A percentile compares a stretch with the other conserved stretches of the same genome.
Conservation (phyloP, 2,329 filamentous ascomycete species). For the Phyllosticta citribraziliensis region DNA sequence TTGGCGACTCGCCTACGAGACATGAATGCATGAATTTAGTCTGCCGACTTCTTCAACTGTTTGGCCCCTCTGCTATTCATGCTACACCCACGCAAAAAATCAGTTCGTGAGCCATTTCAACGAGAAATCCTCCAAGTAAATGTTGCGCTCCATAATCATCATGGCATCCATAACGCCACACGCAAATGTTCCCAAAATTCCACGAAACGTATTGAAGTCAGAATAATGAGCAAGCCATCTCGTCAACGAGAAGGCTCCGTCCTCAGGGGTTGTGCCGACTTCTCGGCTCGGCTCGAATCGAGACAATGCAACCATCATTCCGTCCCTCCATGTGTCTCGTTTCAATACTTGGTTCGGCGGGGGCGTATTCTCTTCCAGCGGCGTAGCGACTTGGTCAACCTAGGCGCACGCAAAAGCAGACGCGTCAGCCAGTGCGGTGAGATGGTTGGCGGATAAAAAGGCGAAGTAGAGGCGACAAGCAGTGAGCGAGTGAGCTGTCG, state of each 20-base stretch:
- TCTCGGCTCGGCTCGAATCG: not conserved
- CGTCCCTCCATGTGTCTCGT: not conserved
- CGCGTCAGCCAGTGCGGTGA: not conserved
- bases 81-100: not conserved
- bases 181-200: not conserved
- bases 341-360: not conserved
- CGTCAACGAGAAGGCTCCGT: not conserved
- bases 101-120: not conserved
- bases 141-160: not conserved
- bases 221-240: not conserved
- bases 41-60: not conserved
- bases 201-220: not conserved
- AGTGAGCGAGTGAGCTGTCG: no score
- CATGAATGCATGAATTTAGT: not conserved
- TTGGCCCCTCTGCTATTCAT: not conserved
- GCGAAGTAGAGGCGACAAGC: no score
- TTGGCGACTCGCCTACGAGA: not conserved
- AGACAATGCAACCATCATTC: no score
- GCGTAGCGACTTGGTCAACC: not conserved
- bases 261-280: not conserved
- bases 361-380: not conserved
- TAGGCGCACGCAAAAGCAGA: not conserved
- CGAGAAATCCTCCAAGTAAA: not conserved
- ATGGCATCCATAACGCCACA: not conserved
- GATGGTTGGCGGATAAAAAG: no score